Evolutionary conservation across 345 rosid genomes (phyloP).

Genomic region (Citrus reticulata): DNA sequence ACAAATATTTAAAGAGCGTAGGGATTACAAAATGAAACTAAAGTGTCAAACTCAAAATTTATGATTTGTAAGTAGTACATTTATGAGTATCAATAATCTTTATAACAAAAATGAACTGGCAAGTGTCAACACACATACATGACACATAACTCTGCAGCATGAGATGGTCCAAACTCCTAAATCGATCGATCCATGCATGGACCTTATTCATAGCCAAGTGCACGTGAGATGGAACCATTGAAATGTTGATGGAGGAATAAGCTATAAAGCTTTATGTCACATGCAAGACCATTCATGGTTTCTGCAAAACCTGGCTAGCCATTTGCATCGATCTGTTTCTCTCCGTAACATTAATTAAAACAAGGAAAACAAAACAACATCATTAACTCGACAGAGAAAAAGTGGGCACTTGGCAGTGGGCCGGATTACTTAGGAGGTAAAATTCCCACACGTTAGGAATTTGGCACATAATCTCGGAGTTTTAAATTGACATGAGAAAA

Average conservation of each 20-base stretch:
- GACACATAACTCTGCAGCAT: not conserved
- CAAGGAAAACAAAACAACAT: conserved; percentile 1
- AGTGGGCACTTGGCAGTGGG: not conserved
- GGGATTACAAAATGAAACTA: not conserved
- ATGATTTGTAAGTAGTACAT: not conserved
- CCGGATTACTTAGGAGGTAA: too few species aligned
- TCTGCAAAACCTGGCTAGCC: not conserved
- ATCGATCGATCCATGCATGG: not conserved
- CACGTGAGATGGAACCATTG: not conserved
- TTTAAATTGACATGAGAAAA: too few species aligned
- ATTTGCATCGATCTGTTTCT: not conserved
- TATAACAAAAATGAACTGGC: conserved; percentile 6
- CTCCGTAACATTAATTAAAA: not conserved
- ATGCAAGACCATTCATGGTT: not conserved
- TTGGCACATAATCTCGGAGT: too few species aligned
- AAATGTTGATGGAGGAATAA: not conserved
- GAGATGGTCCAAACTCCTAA: not conserved
- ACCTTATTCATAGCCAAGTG: not conserved
- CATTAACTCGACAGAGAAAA: conserved; percentile 10
- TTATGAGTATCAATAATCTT: not conserved
- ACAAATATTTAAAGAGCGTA: not conserved
- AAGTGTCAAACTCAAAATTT: not conserved
- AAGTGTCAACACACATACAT: not conserved
- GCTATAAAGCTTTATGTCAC: not conserved
- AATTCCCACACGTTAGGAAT: too few species aligned